phyloP scores from a whole-genome alignment of 805 yeast genomes.

The Geotrichum ghanense region DNA sequence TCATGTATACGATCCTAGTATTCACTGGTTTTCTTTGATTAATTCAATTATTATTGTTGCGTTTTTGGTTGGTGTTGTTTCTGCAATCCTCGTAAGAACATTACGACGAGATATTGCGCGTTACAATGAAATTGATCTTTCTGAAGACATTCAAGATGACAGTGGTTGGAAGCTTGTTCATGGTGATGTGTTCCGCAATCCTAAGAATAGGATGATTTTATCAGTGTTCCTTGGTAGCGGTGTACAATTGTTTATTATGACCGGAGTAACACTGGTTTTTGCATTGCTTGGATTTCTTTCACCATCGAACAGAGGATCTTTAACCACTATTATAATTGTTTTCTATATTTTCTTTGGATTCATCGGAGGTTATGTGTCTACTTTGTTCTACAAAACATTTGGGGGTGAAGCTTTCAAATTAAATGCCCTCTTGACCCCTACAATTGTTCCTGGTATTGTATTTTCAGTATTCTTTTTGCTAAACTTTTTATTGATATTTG shows the following conservation, averaged over 20 bases:
- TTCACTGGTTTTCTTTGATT: conserved; percentile 90
- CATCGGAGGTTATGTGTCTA: conserved; percentile 80
- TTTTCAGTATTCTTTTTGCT: conserved; percentile 53
- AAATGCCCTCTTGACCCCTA: conserved; percentile 73
- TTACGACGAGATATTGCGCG: conserved; percentile 75
- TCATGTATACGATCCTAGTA: conserved; percentile 81
- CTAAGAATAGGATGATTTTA: conserved; percentile 54
- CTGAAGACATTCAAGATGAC: conserved; percentile 75
- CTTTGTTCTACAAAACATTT: conserved; percentile 74
- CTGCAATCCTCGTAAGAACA: conserved; percentile 67
- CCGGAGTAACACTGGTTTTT: conserved; percentile 57
- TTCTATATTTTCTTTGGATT: conserved; percentile 72
- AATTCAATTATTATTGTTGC: conserved; percentile 77
- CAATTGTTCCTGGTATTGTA: conserved; percentile 71
- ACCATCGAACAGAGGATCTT: conserved; percentile 89
- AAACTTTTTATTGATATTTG: conserved; percentile 72
- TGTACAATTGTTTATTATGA: conserved; percentile 68
- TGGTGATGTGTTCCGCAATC: conserved; percentile 90
- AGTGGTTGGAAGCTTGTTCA: conserved; percentile 95
- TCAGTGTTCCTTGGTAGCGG: conserved; percentile 87
- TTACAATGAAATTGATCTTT: conserved; percentile 82
- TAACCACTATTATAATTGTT: conserved; percentile 81
- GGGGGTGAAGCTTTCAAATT: conserved; percentile 88
- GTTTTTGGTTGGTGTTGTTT: conserved; percentile 64
- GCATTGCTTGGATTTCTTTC: conserved; percentile 85